Base-by-base conservation (phyloP, 139 green algal genomes). In the Trebouxia sp. region DNA sequence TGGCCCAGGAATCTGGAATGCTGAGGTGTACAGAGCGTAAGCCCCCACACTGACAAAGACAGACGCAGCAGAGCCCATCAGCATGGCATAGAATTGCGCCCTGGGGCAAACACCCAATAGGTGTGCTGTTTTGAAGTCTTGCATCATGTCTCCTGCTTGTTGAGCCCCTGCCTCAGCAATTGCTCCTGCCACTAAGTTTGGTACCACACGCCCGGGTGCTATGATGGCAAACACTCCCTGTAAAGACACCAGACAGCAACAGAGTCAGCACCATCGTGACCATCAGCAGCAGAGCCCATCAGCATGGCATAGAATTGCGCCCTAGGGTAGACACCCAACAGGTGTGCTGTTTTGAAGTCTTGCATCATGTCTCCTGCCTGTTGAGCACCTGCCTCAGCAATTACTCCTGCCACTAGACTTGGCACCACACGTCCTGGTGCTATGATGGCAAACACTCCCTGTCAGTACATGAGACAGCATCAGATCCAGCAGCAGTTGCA, bases 361-460 rank as follows among this genome's bases (percentile, higher is more conserved):
- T 92, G 88, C 89, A 92, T 92, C 76, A 92, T 85, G 72, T 92
- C 89, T 12, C 89, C 89, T n/a, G 87, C 87, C 79, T 92, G 89
- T 37, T 85, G 82, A 0, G 89, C 89, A 8, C 85, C 89, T 28
- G 89, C 89, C 82, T 92, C 87, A 48, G 88, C 87, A 62, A 92
- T 89, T 26, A 87, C 89, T 0, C 89, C 89, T 4, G 89, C 89
- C 48, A 90, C 84, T 30, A 92, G 78, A 43, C 90, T 92, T 0
- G 87, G 69, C 28, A 92, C 75, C 6, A 92, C 84, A 17, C 81
- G 75, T 1, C 85, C 82, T 15, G 89, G 89, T 7, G 89, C 83
- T 37, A 92, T 39, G 3, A 87, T 37, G 8, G 89, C 87, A 89
- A 92, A 92, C n/a, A 88, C 84, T 6, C 89, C 74, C 88, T 92